A percentile compares a stretch with the other conserved stretches of the same genome.
Evolutionary conservation across 2,329 filamentous ascomycete species (phyloP).

Genomic region (Colletotrichum spinosum): DNA sequence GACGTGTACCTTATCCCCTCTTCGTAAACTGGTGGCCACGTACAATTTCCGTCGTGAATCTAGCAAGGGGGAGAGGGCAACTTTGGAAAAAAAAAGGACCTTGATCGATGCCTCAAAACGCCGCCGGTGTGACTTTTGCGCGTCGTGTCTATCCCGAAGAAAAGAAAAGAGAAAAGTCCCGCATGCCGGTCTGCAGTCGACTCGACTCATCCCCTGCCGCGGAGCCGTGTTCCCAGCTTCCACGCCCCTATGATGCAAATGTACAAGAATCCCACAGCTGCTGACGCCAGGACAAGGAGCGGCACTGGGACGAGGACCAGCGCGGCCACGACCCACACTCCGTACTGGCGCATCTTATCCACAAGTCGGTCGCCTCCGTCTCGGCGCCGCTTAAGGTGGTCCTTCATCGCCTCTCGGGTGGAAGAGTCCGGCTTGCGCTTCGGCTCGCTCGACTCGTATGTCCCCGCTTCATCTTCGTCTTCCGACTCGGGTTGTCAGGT

Average conservation of each 20-base stretch:
- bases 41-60: conserved; percentile 23
- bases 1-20: neutral
- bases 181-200: conserved; percentile 28
- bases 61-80: conserved; percentile 10
- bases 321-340: conserved; percentile 56
- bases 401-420: conserved; percentile 44
- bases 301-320: conserved; percentile 60
- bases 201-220: conserved; percentile 34
- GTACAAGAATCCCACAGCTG: conserved; percentile 53
- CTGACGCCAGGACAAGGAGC: conserved; percentile 51
- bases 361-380: conserved; percentile 53
- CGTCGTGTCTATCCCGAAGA: conserved; percentile 37
- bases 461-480: conserved; percentile 46
- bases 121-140: conserved; percentile 32
- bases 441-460: conserved; percentile 45
- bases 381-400: conserved; percentile 46
- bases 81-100: conserved; percentile 9
- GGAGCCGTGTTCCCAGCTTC: conserved; percentile 35
- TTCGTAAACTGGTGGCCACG: neutral
- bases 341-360: conserved; percentile 54
- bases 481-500: conserved; percentile 59
- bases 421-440: conserved; percentile 42
- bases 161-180: conserved; percentile 13
- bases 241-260: conserved; percentile 47
- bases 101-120: conserved; percentile 34